A percentile compares a stretch with the other conserved stretches of the same genome.
Conservation (phyloP, 768 basidiomycete genomes). For the Sarcodon sp. region DNA sequence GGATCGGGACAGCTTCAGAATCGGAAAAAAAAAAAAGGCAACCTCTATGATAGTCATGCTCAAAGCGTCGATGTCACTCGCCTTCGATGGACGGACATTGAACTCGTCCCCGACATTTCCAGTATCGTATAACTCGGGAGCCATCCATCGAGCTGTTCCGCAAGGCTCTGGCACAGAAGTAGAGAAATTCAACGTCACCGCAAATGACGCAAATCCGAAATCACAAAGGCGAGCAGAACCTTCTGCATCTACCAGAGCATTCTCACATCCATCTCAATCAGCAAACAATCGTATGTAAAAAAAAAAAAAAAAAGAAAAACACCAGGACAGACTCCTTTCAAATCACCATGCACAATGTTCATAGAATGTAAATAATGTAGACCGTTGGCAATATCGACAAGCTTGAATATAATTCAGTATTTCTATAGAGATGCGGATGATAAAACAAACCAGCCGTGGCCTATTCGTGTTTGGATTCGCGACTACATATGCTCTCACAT, state of each 20-base stretch:
- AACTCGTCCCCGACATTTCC: neutral
- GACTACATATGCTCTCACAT: neutral
- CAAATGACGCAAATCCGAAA: neutral
- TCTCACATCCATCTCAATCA: neutral
- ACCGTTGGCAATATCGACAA: neutral
- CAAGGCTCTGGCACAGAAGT: neutral
- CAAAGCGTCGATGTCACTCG: neutral
- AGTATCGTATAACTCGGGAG: conserved; percentile 1
- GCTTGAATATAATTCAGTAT: neutral
- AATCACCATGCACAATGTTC: neutral
- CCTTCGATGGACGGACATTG: neutral
- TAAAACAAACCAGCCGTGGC: neutral
- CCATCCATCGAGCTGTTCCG: neutral
- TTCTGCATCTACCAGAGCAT: neutral
- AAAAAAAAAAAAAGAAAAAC: too few species aligned
- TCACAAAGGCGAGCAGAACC: neutral
- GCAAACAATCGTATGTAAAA: neutral
- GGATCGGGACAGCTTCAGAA: too few species aligned
- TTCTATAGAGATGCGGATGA: neutral
- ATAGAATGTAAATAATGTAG: neutral
- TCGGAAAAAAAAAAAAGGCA: too few species aligned
- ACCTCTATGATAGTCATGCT: neutral
- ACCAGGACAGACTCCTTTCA: neutral
- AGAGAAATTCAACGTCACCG: neutral
- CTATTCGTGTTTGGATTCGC: neutral